Evolutionary conservation across 371 early-diverging fungal species (phyloP).

Genomic region (Phascolomyces articulosus): DNA sequence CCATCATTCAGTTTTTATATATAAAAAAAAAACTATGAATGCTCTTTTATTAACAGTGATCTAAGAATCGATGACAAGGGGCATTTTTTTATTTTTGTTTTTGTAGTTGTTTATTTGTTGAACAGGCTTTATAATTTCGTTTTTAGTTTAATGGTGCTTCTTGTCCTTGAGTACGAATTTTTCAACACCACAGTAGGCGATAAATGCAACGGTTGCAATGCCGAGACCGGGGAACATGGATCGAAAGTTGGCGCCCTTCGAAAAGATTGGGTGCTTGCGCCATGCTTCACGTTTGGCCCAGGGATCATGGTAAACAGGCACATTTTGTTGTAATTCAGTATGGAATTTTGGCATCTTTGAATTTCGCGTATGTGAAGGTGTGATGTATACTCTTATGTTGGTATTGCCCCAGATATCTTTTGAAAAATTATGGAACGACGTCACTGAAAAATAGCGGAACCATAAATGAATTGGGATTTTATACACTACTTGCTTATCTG

Average conservation of each 20-base stretch:
- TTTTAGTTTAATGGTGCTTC: constrained; percentile 40
- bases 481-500: background rate
- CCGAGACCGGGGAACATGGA: constrained; percentile 86
- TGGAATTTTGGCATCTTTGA: constrained; percentile 24
- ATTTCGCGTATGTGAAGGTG: constrained; percentile 2
- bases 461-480: too few species aligned
- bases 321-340: constrained; percentile 41
- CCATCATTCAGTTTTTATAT: too few species aligned
- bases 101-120: background rate
- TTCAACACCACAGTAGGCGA: constrained; percentile 79
- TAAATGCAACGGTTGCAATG: constrained; percentile 81
- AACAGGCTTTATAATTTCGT: too few species aligned
- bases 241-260: constrained; percentile 58
- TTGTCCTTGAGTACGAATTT: constrained; percentile 57
- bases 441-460: too few species aligned
- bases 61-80: too few species aligned
- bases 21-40: too few species aligned
- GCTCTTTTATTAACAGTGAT: too few species aligned
- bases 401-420: background rate
- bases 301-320: constrained; percentile 65
- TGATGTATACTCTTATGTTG: background rate
- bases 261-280: constrained; percentile 83
- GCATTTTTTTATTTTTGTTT: too few species aligned
- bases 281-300: constrained; percentile 89
- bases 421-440: too few species aligned